Base-by-base conservation (phyloP, 805 yeast species). In the Saccharomycopsis schoenii region DNA sequence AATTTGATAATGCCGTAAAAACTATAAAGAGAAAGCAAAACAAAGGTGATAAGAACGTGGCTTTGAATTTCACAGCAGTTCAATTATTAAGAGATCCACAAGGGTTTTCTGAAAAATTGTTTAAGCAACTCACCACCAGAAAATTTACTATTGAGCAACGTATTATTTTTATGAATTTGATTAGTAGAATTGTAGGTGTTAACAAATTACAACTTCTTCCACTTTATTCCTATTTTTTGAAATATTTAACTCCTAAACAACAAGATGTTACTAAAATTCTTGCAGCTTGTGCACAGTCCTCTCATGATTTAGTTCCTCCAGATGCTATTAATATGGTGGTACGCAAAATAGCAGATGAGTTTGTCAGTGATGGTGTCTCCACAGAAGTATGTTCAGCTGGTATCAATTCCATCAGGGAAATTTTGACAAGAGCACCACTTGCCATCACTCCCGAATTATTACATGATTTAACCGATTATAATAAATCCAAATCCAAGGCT, bases 361-460 rank as follows among this genome's bases (percentile, higher is more conserved):
- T 94, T 69, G 97, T 94, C 29, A 88, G 96, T 66, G 98, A 94
- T 70, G 99, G 99, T 79, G 99, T 94, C 47, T 91, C 97, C 15
- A 85, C 96, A 40, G 97, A 94, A 74, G 99, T 92, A 60, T 97
- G 97, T 4, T 91, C 97, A 59, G 98, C 98, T 4, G 99, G 99
- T 69, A 80, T 94, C 66, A 94, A 94, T 73, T 89, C 98, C 2
- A 93, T 93, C 62, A 80, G 98, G 67, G 99, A 94, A 74, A 90
- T 94, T 62, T 80, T 92, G 65, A 74, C 97, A 1, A 85, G 99
- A 78, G 96, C 96, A 11, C 97, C 99, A 15, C 78, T 93, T 66
- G 97, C 98, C 29, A 91, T 94, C 68, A 97, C 91, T 59, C 85
- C 88, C 60, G 83, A 92, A 1, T 76, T 94, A 58, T 77, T 94